Evolutionary conservation across 176 grass and related monocot genomes (phyloP).

Genomic region (Phyllostachys edulis): DNA sequence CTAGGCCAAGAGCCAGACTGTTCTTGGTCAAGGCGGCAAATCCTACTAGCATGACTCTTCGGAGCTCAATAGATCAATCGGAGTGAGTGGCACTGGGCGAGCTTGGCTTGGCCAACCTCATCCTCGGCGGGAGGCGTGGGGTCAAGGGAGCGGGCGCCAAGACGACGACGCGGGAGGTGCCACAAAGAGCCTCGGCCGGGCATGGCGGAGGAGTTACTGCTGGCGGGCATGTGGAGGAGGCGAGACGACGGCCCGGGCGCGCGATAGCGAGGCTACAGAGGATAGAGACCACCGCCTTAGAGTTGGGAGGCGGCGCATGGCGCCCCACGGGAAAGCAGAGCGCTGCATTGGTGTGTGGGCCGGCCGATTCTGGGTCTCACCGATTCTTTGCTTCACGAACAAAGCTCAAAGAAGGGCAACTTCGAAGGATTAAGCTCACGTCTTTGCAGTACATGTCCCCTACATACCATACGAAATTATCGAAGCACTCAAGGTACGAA

Average conservation of each 20-base stretch:
- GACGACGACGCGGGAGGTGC: constrained; percentile 5
- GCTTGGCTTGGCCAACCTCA: constrained; percentile 57
- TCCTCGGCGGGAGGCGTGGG: constrained; percentile 28
- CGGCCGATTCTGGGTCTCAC: not conserved
- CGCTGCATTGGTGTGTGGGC: constrained; percentile 44
- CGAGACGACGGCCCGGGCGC: not conserved
- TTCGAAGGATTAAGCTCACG: too few species aligned
- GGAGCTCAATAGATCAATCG: not conserved
- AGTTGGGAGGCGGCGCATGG: constrained; percentile 7
- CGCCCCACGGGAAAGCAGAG: constrained; percentile 25
- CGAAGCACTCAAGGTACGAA: too few species aligned
- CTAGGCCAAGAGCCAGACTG: not conserved
- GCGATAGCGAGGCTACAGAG: not conserved
- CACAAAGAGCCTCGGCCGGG: not conserved
- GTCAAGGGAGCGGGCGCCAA: constrained; percentile 2
- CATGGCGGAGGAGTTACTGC: not conserved
- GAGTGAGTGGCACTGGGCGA: constrained; percentile 51
- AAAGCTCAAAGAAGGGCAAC: too few species aligned
- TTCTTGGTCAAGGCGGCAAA: not conserved
- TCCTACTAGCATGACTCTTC: not conserved
- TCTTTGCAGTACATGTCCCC: too few species aligned
- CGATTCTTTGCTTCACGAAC: not conserved
- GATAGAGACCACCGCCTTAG: not conserved
- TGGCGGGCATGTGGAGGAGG: too few species aligned
- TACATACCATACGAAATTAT: too few species aligned